These are phyloP conservation scores for Acanthamoeba triangularis DNA, from an alignment of 208 protist species.

Conservation along the genomic window DNA sequence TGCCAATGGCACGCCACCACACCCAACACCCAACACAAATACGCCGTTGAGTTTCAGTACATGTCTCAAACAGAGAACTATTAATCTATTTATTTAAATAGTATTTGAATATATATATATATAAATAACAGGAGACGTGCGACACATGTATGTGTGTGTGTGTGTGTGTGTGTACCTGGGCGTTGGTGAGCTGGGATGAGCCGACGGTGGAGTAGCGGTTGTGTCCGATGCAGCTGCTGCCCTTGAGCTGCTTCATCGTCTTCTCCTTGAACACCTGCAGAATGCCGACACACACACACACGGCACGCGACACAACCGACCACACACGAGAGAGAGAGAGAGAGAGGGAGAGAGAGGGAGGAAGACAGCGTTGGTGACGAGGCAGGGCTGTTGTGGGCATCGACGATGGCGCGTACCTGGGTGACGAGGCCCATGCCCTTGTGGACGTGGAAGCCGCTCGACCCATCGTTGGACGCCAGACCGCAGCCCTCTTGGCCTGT, in stretches of 20 bases:
- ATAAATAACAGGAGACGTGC: neutral
- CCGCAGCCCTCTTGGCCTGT: constrained; percentile 84
- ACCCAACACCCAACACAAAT: neutral
- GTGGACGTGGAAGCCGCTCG: constrained; percentile 76
- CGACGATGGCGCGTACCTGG: constrained; percentile 73
- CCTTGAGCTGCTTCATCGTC: constrained; percentile 79
- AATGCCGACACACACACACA: neutral
- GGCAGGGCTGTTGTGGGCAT: neutral
- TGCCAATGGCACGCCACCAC: neutral
- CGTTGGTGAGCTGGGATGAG: constrained; percentile 78
- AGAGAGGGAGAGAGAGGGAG: neutral
- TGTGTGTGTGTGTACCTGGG: neutral
- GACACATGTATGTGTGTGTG: neutral
- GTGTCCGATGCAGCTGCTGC: constrained; percentile 81
- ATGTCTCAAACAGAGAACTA: neutral
- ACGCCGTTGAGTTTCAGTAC: too few species aligned
- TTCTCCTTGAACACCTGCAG: constrained; percentile 80
- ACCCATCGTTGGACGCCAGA: constrained; percentile 80
- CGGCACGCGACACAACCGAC: neutral
- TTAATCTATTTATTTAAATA: neutral
- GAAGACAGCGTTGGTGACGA: neutral
- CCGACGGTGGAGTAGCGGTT: constrained; percentile 84
- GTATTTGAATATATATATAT: too few species aligned
- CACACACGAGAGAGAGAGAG: neutral
- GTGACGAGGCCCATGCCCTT: constrained; percentile 86